phyloP scores from a whole-genome alignment of 371 early-diverging fungal species.

The Rhizopus microsporus region DNA sequence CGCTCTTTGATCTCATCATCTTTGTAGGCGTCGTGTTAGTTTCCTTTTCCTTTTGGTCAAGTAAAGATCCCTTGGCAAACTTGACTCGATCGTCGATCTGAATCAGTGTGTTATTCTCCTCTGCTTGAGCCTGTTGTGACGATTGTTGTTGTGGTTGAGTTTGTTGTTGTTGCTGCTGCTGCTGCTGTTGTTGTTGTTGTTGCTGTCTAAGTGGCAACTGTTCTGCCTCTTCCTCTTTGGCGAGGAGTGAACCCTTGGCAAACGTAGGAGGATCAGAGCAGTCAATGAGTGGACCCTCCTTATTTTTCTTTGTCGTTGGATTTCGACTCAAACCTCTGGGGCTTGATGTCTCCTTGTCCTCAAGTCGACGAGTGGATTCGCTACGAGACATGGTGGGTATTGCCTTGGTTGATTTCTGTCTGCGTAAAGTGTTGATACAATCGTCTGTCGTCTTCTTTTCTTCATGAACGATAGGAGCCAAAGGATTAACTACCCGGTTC shows the following conservation, averaged over 20 bases:
- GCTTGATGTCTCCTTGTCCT: constrained; percentile 7
- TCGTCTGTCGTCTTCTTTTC: constrained; percentile 6
- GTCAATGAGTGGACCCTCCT: constrained; percentile 26
- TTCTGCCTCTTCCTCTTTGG: constrained; percentile 23
- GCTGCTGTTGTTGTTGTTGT: constrained; percentile 12
- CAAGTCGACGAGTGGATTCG: constrained; percentile 25
- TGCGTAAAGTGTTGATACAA: constrained; percentile 21
- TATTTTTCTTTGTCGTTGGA: constrained; percentile 11
- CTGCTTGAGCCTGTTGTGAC: not conserved
- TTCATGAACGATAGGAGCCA: constrained; percentile 28
- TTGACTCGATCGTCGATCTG: constrained; percentile 42
- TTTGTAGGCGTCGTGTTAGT: constrained; percentile 5
- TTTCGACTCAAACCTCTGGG: constrained; percentile 23
- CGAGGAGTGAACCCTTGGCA: constrained; percentile 37
- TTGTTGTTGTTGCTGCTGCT: not conserved
- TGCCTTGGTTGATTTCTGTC: constrained; percentile 45
- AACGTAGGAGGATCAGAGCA: constrained; percentile 25
- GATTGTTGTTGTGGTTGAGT: constrained; percentile 1
- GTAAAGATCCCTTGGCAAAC: constrained; percentile 47
- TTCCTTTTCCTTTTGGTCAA: constrained; percentile 30
- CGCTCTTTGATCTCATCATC: constrained; percentile 40
- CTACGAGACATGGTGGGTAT: constrained; percentile 12
- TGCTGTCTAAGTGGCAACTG: constrained; percentile 18
- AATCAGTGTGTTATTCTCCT: constrained; percentile 33
- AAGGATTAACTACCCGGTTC: constrained; percentile 36